A percentile compares a stretch with the other conserved stretches of the same genome.
Conservation (phyloP, 371 early-diverging fungal species). For the Rhizopus sp. region DNA sequence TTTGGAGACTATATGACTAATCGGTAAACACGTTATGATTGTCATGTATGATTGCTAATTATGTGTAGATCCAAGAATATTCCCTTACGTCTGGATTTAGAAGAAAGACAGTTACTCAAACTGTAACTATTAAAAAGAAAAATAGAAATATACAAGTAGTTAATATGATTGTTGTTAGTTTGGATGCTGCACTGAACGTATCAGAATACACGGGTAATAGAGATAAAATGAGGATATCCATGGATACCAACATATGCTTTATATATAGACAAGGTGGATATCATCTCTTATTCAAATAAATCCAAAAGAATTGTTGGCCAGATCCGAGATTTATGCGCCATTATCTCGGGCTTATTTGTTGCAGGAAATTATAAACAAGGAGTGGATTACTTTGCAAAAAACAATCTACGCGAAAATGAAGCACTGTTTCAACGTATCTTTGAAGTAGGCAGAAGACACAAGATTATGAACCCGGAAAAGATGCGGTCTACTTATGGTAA, state of each 20-base stretch:
- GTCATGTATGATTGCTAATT: not conserved
- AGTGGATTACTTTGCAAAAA: slow-evolving; percentile 80
- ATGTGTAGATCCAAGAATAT: slow-evolving; percentile 76
- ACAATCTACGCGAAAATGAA: slow-evolving; percentile 79
- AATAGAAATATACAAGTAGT: not conserved
- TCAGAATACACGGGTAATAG: slow-evolving; percentile 60
- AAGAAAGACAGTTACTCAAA: slow-evolving; percentile 88
- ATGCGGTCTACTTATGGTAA: slow-evolving; percentile 96
- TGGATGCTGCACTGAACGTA: slow-evolving; percentile 93
- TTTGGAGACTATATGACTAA: slow-evolving; percentile 81
- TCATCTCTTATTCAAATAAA: slow-evolving; percentile 82
- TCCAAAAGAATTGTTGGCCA: slow-evolving; percentile 88
- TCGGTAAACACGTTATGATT: slow-evolving; percentile 22
- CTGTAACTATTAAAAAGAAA: slow-evolving; percentile 42
- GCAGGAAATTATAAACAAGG: slow-evolving; percentile 84
- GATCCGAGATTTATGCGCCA: slow-evolving; percentile 92
- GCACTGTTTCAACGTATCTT: slow-evolving; percentile 87
- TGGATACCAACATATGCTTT: not conserved
- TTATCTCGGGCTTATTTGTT: slow-evolving; percentile 87
- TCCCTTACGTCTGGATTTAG: slow-evolving; percentile 83
- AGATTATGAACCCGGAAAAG: slow-evolving; percentile 98
- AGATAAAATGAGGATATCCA: not conserved
- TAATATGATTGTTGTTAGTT: slow-evolving; percentile 19
- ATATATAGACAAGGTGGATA: slow-evolving; percentile 84
- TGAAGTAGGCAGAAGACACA: slow-evolving; percentile 94